A percentile compares a stretch with the other conserved stretches of the same genome.
These are phyloP conservation scores for Ganoderma sinense DNA, from an alignment of 1,284 basidiomycete genomes.

Conservation along the genomic window DNA sequence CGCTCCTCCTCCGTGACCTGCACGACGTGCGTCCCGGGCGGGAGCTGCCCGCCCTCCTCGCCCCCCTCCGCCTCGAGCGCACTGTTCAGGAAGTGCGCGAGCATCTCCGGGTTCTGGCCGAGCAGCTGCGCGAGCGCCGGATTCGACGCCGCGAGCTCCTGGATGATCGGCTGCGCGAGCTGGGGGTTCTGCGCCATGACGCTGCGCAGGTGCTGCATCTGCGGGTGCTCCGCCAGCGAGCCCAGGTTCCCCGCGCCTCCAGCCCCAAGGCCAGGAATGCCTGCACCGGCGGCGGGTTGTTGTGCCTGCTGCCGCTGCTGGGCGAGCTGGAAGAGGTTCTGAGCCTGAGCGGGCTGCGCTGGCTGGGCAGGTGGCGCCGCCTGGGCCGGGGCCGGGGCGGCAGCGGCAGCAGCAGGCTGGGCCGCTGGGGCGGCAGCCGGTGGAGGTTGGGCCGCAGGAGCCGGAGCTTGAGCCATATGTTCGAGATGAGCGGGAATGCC, in stretches of 20 bases:
- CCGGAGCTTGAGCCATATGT: constrained; percentile 41
- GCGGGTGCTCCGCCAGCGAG: constrained; percentile 65
- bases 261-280: constrained; percentile 26
- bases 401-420: constrained; percentile 37
- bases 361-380: constrained; percentile 41
- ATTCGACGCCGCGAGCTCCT: constrained; percentile 81
- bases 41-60: constrained; percentile 59
- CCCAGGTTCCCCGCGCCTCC: constrained; percentile 56
- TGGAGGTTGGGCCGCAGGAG: neutral
- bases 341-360: constrained; percentile 48
- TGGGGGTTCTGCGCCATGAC: constrained; percentile 81
- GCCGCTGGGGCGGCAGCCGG: constrained; percentile 37
- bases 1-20: constrained; percentile 86
- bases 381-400: constrained; percentile 43
- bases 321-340: constrained; percentile 86
- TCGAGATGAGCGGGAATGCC: constrained; percentile 84
- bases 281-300: constrained; percentile 31
- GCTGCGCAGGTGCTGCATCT: constrained; percentile 74
- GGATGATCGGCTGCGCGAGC: constrained; percentile 80
- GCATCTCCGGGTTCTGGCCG: constrained; percentile 73
- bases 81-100: constrained; percentile 69
- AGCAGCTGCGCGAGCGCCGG: constrained; percentile 77
- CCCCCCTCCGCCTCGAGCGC: constrained; percentile 47
- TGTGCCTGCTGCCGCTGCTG: constrained; percentile 72
- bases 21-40: constrained; percentile 74